Evolutionary conservation across 2,329 filamentous ascomycete genomes (phyloP).

Genomic region (Cercospora sp.): DNA sequence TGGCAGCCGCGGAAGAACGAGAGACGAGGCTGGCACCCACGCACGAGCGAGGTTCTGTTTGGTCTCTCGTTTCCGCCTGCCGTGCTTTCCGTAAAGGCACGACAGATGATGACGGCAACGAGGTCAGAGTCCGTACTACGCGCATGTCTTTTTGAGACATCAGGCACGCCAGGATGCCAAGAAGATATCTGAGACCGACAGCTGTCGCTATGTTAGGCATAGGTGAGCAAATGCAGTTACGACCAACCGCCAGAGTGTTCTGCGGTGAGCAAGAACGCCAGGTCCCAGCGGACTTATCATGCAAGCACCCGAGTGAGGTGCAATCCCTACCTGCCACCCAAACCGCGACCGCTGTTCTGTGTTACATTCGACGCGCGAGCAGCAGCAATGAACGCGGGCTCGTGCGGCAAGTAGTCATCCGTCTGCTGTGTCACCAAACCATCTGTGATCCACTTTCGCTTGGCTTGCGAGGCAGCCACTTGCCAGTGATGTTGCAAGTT

Average conservation of each 20-base stretch:
- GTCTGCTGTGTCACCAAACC: conserved; percentile 18
- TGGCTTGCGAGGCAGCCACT: neutral
- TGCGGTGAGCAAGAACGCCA: neutral
- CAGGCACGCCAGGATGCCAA: neutral
- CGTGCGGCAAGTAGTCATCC: conserved; percentile 12
- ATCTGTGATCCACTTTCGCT: neutral
- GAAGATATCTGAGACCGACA: neutral
- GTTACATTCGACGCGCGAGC: conserved; percentile 10
- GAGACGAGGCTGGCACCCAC: neutral
- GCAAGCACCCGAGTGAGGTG: neutral
- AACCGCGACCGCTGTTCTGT: conserved; percentile 16
- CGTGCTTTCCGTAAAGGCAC: conserved; percentile 7
- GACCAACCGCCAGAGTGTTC: neutral
- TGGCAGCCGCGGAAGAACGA: neutral
- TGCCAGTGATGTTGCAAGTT: neutral
- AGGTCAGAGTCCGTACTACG: neutral
- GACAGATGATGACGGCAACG: neutral
- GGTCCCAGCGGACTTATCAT: neutral
- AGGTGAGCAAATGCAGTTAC: neutral
- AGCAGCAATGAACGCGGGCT: conserved; percentile 9
- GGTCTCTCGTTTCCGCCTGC: conserved; percentile 17
- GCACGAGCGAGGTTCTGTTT: conserved; percentile 1
- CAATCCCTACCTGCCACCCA: neutral
- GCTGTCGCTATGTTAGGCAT: neutral
- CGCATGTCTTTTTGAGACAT: neutral